A percentile compares a stretch with the other conserved stretches of the same genome.
Evolutionary conservation across 2,329 filamentous ascomycete genomes (phyloP).

Genomic region (Ophiostoma perfectum): DNA sequence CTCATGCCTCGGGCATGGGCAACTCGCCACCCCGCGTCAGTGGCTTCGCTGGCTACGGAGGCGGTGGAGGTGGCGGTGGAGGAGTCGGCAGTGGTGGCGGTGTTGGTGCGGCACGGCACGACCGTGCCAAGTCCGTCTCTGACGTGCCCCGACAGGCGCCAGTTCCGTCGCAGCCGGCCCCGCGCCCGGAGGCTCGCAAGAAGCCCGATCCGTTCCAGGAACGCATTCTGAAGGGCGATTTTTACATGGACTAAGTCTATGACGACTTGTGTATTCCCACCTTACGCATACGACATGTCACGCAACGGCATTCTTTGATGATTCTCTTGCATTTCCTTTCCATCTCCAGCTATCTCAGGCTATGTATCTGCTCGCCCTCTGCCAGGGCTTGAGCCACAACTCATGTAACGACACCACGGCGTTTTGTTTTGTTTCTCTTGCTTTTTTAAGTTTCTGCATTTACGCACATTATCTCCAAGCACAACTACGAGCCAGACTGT

Average conservation of each 20-base stretch:
- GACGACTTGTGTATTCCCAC: background rate
- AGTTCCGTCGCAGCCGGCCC: slow-evolving; percentile 52
- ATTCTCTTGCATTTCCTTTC: background rate
- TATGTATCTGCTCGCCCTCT: slow-evolving; percentile 10
- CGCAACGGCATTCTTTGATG: too few relatives aligned
- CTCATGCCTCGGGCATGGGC: slow-evolving; percentile 45
- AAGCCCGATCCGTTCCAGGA: slow-evolving; percentile 96
- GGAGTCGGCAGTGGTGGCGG: slow-evolving; percentile 20
- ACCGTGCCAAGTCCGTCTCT: slow-evolving; percentile 64
- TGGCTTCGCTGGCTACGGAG: background rate
- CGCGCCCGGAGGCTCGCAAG: slow-evolving; percentile 41
- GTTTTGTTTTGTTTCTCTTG: slow-evolving; percentile 5
- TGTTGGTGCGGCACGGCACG: slow-evolving; percentile 41
- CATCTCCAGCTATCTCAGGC: background rate
- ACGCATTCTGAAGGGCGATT: slow-evolving; percentile 93
- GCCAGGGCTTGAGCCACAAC: background rate
- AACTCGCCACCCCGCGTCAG: slow-evolving; percentile 40
- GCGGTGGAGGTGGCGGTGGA: background rate
- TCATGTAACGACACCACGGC: slow-evolving; percentile 11
- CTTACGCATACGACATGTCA: too few relatives aligned
- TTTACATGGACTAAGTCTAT: slow-evolving; percentile 76
- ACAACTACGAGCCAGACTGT: background rate
- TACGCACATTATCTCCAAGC: background rate
- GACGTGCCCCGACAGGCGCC: slow-evolving; percentile 40
- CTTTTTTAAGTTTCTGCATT: background rate